Percentiles rank a stretch among this genome's conserved stretches.
These are phyloP conservation scores for Ogataea pignaliae DNA, from an alignment of 805 yeast species.

Conservation along the genomic window DNA sequence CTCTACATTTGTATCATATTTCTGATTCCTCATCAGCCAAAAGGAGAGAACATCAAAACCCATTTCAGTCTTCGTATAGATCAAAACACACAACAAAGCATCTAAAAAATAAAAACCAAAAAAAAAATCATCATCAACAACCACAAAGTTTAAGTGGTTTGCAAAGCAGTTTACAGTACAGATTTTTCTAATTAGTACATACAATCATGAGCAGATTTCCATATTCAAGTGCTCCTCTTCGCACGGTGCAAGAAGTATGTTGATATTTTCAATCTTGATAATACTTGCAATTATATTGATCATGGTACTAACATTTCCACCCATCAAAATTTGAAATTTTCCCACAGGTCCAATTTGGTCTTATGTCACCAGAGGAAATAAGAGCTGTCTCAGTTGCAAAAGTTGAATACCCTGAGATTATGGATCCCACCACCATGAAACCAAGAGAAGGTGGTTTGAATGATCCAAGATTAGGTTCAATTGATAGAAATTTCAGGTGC, in stretches of 20 bases:
- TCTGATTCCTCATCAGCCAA: neutral
- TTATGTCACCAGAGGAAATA: slow-evolving; percentile 94
- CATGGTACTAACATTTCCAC: slow-evolving; percentile 8
- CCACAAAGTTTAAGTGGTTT: neutral
- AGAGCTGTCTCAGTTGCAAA: slow-evolving; percentile 98
- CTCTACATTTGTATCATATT: slow-evolving; percentile 2
- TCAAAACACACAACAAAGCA: neutral
- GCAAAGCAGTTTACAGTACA: neutral
- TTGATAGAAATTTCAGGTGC: slow-evolving; percentile 95
- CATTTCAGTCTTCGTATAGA: neutral
- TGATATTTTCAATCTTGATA: neutral
- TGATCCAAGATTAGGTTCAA: slow-evolving; percentile 95
- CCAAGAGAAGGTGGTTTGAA: slow-evolving; percentile 96
- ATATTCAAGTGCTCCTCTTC: slow-evolving; percentile 96
- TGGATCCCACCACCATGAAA: slow-evolving; percentile 93
- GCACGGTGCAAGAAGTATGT: slow-evolving; percentile 91
- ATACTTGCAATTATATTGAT: neutral
- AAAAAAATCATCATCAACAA: neutral
- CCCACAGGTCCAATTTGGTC: slow-evolving; percentile 83
- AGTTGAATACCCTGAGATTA: slow-evolving; percentile 98
- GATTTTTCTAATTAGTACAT: neutral
- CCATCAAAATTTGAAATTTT: neutral
- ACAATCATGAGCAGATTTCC: slow-evolving; percentile 52
- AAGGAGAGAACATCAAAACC: neutral
- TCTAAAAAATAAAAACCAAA: neutral